These are phyloP conservation scores for Amanita exitialis DNA, from an alignment of 768 basidiomycete species.

Conservation along the genomic window DNA sequence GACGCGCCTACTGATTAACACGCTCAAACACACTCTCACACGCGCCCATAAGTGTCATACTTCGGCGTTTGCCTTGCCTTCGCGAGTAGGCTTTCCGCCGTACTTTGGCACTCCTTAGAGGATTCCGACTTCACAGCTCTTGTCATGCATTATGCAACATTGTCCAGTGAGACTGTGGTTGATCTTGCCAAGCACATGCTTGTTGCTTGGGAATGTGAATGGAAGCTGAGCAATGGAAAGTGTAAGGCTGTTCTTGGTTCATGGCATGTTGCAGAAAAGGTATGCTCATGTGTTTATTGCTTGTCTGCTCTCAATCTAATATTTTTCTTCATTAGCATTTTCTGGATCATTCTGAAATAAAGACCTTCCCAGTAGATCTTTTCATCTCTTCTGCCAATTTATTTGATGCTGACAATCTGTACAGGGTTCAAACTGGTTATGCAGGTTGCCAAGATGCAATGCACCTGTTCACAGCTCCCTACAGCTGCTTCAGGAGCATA, in stretches of 20 bases:
- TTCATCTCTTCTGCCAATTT: background rate
- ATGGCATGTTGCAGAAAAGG: conserved; percentile 1
- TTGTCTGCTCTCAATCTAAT: background rate
- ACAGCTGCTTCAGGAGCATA: background rate
- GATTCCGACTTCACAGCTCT: background rate
- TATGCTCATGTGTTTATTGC: background rate
- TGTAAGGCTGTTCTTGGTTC: conserved; percentile 3
- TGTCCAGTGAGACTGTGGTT: background rate
- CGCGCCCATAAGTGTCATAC: background rate
- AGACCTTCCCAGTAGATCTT: background rate
- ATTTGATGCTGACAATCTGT: background rate
- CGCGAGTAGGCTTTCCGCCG: background rate
- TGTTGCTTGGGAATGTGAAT: conserved; percentile 1
- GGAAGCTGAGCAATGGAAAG: background rate
- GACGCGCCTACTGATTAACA: background rate
- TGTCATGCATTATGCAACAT: background rate
- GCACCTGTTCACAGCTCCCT: conserved; percentile 1
- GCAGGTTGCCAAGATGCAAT: conserved; percentile 3
- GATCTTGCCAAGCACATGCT: conserved; percentile 2
- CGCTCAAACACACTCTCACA: background rate
- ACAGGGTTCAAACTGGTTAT: background rate
- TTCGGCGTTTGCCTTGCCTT: too few species aligned
- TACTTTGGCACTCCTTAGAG: background rate
- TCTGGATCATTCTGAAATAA: background rate
- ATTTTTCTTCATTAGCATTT: background rate